Evolutionary conservation across 257 asterid genomes (phyloP).

Genomic region (Dorcoceras hygrometricum): DNA sequence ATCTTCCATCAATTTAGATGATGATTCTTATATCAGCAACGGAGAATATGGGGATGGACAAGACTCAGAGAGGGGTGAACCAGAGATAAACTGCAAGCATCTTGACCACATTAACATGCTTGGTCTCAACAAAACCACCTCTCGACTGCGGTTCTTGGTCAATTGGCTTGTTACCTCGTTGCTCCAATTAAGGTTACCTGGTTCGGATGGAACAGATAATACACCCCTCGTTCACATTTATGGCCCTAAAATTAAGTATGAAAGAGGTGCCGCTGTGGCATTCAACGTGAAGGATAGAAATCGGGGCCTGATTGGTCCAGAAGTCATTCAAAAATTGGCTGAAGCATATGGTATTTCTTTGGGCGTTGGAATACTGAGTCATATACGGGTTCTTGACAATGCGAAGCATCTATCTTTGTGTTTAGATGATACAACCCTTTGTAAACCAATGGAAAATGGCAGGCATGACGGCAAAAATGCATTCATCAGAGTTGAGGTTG

Average conservation of each 20-base stretch:
- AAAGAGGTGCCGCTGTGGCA: slow-evolving; percentile 96
- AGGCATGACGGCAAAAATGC: slow-evolving; percentile 64
- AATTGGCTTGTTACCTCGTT: slow-evolving; percentile 92
- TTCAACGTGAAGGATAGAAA: slow-evolving; percentile 75
- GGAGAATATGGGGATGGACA: slow-evolving; percentile 68
- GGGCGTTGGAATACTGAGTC: slow-evolving; percentile 89
- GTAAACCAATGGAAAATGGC: slow-evolving; percentile 90
- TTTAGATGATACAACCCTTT: slow-evolving; percentile 75
- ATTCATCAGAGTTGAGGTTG: slow-evolving; percentile 87
- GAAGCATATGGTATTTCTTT: slow-evolving; percentile 68
- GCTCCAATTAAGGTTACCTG: slow-evolving; percentile 72
- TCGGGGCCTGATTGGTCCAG: slow-evolving; percentile 77
- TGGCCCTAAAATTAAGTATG: slow-evolving; percentile 96
- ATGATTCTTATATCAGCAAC: slow-evolving; percentile 71
- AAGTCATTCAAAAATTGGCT: slow-evolving; percentile 78
- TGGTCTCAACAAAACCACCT: slow-evolving; percentile 90
- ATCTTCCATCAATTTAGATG: slow-evolving; percentile 56
- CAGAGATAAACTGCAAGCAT: slow-evolving; percentile 80
- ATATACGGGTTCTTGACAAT: slow-evolving; percentile 64
- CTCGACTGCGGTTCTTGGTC: slow-evolving; percentile 75
- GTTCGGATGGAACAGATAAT: slow-evolving; percentile 42
- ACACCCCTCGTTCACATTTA: slow-evolving; percentile 74
- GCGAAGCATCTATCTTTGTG: slow-evolving; percentile 53
- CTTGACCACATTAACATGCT: slow-evolving; percentile 84
- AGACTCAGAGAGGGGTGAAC: slow-evolving; percentile 82